Conservation (phyloP, 257 asterid genomes). For the Cynanchum wilfordii region DNA sequence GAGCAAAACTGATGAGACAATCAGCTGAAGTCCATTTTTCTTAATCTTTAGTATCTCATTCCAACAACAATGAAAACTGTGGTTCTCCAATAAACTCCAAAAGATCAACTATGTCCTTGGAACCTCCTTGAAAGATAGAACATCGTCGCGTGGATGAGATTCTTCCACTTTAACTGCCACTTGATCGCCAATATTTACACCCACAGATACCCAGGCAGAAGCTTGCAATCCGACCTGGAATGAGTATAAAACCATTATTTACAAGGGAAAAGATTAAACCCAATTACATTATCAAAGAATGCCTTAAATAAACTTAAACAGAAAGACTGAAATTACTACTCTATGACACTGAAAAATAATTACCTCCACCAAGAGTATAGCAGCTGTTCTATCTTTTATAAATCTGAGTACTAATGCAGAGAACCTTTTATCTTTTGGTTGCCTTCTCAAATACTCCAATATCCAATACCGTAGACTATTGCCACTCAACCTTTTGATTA, state of each 20-base stretch:
- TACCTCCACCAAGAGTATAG: slow-evolving; percentile 85
- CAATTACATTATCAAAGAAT: neutral
- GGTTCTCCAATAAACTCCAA: slow-evolving; percentile 2
- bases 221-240: slow-evolving; percentile 82
- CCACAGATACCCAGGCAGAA: slow-evolving; percentile 71
- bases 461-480: slow-evolving; percentile 87
- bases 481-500: slow-evolving; percentile 59
- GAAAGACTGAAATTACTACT: neutral
- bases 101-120: slow-evolving; percentile 16
- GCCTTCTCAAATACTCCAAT: slow-evolving; percentile 77
- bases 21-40: neutral
- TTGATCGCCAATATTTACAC: slow-evolving; percentile 76
- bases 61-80: no score
- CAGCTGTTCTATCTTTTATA: slow-evolving; percentile 85
- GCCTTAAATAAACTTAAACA: neutral
- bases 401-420: slow-evolving; percentile 81
- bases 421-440: slow-evolving; percentile 56
- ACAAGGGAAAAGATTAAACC: neutral
- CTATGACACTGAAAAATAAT: neutral
- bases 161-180: slow-evolving; percentile 71
- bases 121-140: slow-evolving; percentile 65
- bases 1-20: neutral
- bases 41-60: neutral
- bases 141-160: slow-evolving; percentile 88
- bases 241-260: slow-evolving; percentile 8